Conservation (phyloP, 2,329 filamentous ascomycete genomes). For the Metarhizium sp. region DNA sequence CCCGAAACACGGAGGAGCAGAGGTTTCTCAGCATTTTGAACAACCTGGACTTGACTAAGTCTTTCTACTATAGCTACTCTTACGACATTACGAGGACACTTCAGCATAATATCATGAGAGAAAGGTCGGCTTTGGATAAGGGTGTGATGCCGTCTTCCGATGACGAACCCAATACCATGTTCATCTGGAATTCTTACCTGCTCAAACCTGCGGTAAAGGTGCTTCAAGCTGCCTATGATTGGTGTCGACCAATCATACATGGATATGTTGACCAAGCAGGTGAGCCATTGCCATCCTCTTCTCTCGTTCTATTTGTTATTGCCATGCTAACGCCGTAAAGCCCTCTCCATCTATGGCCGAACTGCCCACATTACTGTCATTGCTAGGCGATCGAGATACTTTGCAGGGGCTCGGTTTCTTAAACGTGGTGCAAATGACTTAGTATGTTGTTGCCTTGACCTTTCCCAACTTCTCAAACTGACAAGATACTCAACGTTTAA, state of each 20-base stretch:
- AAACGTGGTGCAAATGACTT: slow-evolving; percentile 92
- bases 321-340: slow-evolving; percentile 19
- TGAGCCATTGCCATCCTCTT: slow-evolving; percentile 9
- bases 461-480: not conserved
- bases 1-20: slow-evolving; percentile 74
- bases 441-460: slow-evolving; percentile 20
- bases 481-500: not conserved
- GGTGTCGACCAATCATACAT: slow-evolving; percentile 93
- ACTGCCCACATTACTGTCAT: slow-evolving; percentile 90
- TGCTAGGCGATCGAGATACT: slow-evolving; percentile 82
- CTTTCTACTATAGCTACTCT: slow-evolving; percentile 97
- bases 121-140: slow-evolving; percentile 60
- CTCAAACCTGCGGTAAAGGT: slow-evolving; percentile 62
- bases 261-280: slow-evolving; percentile 89
- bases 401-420: slow-evolving; percentile 86
- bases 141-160: slow-evolving; percentile 50
- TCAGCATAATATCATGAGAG: slow-evolving; percentile 81
- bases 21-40: slow-evolving; percentile 83
- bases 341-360: slow-evolving; percentile 76
- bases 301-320: not conserved
- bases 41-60: slow-evolving; percentile 80
- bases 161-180: slow-evolving; percentile 82
- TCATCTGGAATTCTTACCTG: slow-evolving; percentile 93
- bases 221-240: slow-evolving; percentile 79
- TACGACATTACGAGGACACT: slow-evolving; percentile 91